These are phyloP conservation scores for Macrophomina pseudophaseolina DNA, from an alignment of 2,329 filamentous ascomycete genomes.

Conservation along the genomic window DNA sequence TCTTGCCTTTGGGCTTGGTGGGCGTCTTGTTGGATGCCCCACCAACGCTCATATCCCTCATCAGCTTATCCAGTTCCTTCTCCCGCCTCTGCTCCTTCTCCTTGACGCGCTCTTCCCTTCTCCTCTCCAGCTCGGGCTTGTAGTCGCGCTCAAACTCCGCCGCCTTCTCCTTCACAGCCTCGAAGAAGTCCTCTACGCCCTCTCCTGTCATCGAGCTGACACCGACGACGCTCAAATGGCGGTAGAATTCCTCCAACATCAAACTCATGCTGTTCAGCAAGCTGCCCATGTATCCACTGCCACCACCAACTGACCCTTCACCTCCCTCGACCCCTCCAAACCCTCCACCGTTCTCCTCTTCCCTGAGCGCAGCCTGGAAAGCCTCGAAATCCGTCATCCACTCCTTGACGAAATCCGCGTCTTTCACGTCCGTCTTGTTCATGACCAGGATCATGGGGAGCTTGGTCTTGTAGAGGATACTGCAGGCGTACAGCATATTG, in stretches of 20 bases:
- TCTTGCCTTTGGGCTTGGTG: conserved; percentile 37
- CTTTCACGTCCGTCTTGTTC: conserved; percentile 97
- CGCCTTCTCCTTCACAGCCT: conserved; percentile 83
- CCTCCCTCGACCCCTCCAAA: conserved; percentile 73
- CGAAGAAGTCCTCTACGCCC: conserved; percentile 92
- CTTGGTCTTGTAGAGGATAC: conserved; percentile 76
- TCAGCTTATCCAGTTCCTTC: conserved; percentile 86
- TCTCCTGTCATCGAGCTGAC: conserved; percentile 93
- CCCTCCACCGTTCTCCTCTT: conserved; percentile 78
- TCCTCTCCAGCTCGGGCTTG: conserved; percentile 84
- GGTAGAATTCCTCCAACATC: conserved; percentile 97
- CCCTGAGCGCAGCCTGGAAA: conserved; percentile 83
- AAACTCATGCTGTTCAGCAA: conserved; percentile 97
- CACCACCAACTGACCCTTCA: conserved; percentile 59
- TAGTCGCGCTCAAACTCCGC: conserved; percentile 91
- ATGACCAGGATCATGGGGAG: conserved; percentile 89
- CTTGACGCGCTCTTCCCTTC: conserved; percentile 75
- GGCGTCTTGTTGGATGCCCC: conserved; percentile 33
- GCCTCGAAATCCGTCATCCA: conserved; percentile 99
- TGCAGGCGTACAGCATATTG: conserved; percentile 99
- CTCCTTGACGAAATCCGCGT: conserved; percentile 88
- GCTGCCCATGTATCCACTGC: conserved; percentile 95
- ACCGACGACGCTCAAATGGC: conserved; percentile 87
- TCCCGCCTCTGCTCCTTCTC: conserved; percentile 74
- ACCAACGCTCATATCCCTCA: conserved; percentile 82